Percentiles rank a stretch among this genome's conserved stretches.
Conservation (phyloP, 345 rosid genomes). For the Arabidopsis suecica region DNA sequence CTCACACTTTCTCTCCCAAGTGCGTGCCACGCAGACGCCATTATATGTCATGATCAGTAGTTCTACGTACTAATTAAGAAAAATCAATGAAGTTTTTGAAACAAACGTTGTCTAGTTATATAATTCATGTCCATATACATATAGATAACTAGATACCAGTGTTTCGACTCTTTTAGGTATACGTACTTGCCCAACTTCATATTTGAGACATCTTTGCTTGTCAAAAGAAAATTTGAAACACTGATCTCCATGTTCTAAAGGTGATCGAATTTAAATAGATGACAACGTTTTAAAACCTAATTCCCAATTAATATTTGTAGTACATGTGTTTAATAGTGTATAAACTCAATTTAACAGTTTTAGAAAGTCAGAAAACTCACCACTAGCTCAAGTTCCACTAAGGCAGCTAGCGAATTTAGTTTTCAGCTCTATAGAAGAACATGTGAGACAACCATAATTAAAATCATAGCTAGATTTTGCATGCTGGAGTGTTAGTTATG, state of each 20-base stretch:
- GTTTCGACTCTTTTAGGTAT: slow-evolving; percentile 21
- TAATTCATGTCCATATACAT: too few species aligned
- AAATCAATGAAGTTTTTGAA: not conserved
- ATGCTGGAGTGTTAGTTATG: not conserved
- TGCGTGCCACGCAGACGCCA: slow-evolving; percentile 34
- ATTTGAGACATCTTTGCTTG: not conserved
- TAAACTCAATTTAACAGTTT: too few species aligned
- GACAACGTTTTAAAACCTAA: not conserved
- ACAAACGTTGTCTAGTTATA: not conserved
- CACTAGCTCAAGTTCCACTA: not conserved
- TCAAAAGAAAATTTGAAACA: not conserved
- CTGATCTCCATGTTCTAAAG: not conserved
- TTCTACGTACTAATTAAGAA: not conserved
- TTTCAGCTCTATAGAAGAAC: too few species aligned
- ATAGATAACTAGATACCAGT: not conserved
- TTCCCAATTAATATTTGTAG: not conserved
- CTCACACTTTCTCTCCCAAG: slow-evolving; percentile 14
- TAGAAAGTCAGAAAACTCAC: not conserved
- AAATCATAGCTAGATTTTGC: too few species aligned
- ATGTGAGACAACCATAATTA: too few species aligned
- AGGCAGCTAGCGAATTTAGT: too few species aligned
- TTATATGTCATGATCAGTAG: not conserved
- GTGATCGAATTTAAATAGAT: not conserved
- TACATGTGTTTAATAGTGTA: not conserved
- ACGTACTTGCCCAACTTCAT: slow-evolving; percentile 14